Percentiles rank a stretch among this genome's conserved stretches.
Evolutionary conservation across 2,329 filamentous ascomycete species (phyloP).

Genomic region (Cytospora piceae): DNA sequence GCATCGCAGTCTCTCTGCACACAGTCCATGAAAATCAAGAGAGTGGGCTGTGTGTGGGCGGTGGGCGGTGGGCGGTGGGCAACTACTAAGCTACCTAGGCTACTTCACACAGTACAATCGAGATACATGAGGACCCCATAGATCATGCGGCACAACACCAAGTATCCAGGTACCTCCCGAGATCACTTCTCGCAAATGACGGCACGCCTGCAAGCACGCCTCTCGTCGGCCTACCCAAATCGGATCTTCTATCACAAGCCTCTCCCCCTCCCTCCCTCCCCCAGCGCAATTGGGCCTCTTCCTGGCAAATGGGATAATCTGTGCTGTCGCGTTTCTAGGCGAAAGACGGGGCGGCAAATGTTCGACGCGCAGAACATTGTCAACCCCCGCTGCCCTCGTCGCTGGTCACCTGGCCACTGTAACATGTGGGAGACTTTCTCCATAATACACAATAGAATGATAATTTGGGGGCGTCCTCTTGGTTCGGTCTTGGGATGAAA

Average conservation of each 20-base stretch:
- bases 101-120: conserved; percentile 17
- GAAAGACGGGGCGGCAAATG: conserved; percentile 30
- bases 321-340: conserved; percentile 20
- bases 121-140: conserved; percentile 7
- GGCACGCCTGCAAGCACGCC: conserved; percentile 1
- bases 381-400: neutral
- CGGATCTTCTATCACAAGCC: neutral
- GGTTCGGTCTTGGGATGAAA: conserved; percentile 17
- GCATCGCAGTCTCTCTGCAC: neutral
- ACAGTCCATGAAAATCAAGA: neutral
- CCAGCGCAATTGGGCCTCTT: neutral
- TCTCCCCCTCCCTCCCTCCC: conserved; percentile 1
- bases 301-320: neutral
- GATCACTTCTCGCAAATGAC: conserved; percentile 25
- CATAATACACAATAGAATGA: neutral
- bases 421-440: neutral
- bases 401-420: neutral
- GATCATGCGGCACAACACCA: conserved; percentile 1
- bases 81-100: neutral
- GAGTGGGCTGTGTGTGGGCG: no score
- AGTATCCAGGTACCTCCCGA: conserved; percentile 19
- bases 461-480: conserved; percentile 18
- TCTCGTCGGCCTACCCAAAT: neutral
- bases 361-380: conserved; percentile 21
- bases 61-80: neutral